Evolutionary conservation across 768 basidiomycete species (phyloP).

Genomic region (Rhizopogon salebrosus): DNA sequence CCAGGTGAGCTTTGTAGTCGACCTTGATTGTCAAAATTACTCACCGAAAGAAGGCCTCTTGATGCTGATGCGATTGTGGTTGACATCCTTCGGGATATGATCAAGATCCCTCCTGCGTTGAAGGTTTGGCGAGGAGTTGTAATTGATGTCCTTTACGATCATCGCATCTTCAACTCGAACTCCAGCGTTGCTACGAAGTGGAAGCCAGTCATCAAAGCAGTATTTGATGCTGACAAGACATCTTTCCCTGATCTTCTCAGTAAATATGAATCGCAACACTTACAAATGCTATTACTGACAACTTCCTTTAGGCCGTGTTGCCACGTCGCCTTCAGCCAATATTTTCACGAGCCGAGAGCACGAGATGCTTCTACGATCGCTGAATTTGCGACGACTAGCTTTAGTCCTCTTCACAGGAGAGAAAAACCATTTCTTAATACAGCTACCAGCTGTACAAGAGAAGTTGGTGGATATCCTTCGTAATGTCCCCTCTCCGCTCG

Average conservation of each 20-base stretch:
- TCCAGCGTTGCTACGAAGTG: conserved; percentile 56
- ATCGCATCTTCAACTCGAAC: conserved; percentile 77
- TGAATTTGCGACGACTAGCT: conserved; percentile 83
- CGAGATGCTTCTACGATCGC: conserved; percentile 82
- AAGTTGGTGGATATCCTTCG: conserved; percentile 91
- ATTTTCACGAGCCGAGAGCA: conserved; percentile 96
- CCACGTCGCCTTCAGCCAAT: conserved; percentile 84
- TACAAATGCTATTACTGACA: conserved; percentile 28
- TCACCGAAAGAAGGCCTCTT: conserved; percentile 52
- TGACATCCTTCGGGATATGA: conserved; percentile 71
- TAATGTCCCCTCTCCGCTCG: conserved; percentile 71
- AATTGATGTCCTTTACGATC: conserved; percentile 78
- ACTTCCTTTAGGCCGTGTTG: conserved; percentile 56
- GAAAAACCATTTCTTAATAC: conserved; percentile 85
- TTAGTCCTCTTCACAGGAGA: conserved; percentile 84
- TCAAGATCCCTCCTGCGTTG: conserved; percentile 65
- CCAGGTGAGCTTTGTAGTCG: conserved; percentile 43
- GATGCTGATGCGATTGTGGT: conserved; percentile 69
- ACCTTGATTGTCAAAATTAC: neutral
- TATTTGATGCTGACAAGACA: conserved; percentile 85
- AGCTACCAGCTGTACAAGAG: conserved; percentile 93
- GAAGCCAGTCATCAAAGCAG: conserved; percentile 69
- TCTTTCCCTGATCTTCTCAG: conserved; percentile 81
- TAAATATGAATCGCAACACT: conserved; percentile 36
- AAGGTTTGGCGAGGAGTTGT: conserved; percentile 86